Base-by-base conservation (phyloP, 108 stramenopile species). In the Cyclotella cryptica region DNA sequence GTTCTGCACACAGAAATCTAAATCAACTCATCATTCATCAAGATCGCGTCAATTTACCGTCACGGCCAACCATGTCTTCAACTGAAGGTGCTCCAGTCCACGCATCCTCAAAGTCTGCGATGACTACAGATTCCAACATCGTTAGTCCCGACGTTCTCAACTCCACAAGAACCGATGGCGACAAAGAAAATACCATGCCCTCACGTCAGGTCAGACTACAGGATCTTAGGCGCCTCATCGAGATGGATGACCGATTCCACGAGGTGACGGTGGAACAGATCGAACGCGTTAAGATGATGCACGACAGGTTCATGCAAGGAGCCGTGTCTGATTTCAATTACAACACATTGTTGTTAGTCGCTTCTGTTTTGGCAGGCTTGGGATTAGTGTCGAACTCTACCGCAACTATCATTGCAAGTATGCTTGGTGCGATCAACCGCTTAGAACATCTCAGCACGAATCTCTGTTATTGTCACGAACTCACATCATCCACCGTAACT, bases 391-490 rank as follows among this genome's bases (percentile, higher is more conserved):
- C 91, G 10, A 75, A 97, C 70, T 86, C 84, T 27, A 78, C 89
- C 3, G 91, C 90, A 0, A 88, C 87, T 10, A 88, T 97, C 40
- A 92, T 96, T 21, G 91, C 95, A 3, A 73, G 78, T 54, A 97
- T 97, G 97, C 81, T 97, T 49, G 89, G 95, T 43, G 92, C 89
- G 27, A 91, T 92, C 40, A 84, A 92, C 57, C 93, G 6, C 26
- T 1, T 5, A 1, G 57, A 22, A 58, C 26, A 58, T 28, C 19
- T 28, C 26, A 12, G 30, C 8, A 17, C 1, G 28, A 24, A 30
- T 18, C 11, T 64, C 5, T 64, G 29, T 15, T 24, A 29, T 26
- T 61, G 12, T 30, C 19, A 10, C 8, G 4, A 14, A 6, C 19
- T 93, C 53, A 89, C 86, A 57, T 42, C 53, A 8, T 57, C 30